These are phyloP conservation scores for Tuber calosporum DNA, from an alignment of 495 filamentous ascomycete species.

Conservation along the genomic window DNA sequence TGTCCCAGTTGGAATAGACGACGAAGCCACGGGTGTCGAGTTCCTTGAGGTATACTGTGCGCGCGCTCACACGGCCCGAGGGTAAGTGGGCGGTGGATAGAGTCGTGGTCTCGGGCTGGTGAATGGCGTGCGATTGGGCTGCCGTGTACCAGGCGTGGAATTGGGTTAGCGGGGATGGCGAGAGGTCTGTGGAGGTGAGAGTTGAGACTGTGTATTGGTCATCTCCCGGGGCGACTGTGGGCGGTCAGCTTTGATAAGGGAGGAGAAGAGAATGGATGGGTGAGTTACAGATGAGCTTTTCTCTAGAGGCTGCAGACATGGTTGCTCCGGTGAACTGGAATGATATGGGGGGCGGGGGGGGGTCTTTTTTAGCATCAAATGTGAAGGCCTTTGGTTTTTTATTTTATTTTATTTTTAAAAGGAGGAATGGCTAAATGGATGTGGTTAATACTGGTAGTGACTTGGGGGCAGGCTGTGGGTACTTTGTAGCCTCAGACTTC, in stretches of 20 bases:
- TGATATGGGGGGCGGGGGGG: too few relatives aligned
- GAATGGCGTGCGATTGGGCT: conserved; percentile 54
- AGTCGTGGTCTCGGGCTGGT: conserved; percentile 68
- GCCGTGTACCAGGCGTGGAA: conserved; percentile 81
- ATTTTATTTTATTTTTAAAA: conserved; percentile 8
- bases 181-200: conserved; percentile 50
- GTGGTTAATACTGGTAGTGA: not conserved
- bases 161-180: conserved; percentile 58
- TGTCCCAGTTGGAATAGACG: conserved; percentile 87
- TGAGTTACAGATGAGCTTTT: conserved; percentile 29
- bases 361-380: conserved; percentile 9
- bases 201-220: conserved; percentile 43
- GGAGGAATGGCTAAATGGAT: too few relatives aligned
- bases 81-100: conserved; percentile 82
- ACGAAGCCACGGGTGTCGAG: conserved; percentile 74
- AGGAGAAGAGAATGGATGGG: too few relatives aligned
- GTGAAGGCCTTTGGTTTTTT: not conserved
- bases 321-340: conserved; percentile 15
- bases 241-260: conserved; percentile 5
- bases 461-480: not conserved
- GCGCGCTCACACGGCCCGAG: conserved; percentile 72
- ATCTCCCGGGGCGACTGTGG: conserved; percentile 48
- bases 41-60: conserved; percentile 88
- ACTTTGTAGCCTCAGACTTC: not conserved
- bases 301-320: conserved; percentile 15